A percentile compares a stretch with the other conserved stretches of the same genome.
These are phyloP conservation scores for Vigna angularis DNA, from an alignment of 306 rosid genomes.

Conservation along the genomic window DNA sequence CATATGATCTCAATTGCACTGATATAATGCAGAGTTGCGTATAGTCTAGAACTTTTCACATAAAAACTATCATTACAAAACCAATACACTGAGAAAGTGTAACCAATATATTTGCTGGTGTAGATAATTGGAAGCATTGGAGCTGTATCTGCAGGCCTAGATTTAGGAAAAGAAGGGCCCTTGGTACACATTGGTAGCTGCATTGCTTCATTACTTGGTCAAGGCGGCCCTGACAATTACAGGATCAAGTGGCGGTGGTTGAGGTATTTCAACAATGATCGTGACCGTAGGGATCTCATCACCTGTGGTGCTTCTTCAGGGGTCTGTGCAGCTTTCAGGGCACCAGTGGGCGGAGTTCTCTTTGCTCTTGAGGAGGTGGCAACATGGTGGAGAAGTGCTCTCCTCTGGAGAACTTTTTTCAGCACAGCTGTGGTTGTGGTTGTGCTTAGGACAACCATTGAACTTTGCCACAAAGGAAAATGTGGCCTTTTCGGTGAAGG, in stretches of 20 bases:
- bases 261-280: constrained; percentile 79
- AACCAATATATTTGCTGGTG: constrained; percentile 33
- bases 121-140: constrained; percentile 92
- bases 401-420: constrained; percentile 88
- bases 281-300: constrained; percentile 82
- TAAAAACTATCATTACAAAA: neutral
- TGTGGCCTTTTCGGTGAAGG: constrained; percentile 93
- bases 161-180: constrained; percentile 95
- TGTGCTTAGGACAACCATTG: constrained; percentile 80
- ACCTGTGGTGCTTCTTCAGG: constrained; percentile 88
- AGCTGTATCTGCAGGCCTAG: constrained; percentile 91
- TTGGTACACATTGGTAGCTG: constrained; percentile 91
- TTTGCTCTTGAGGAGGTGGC: constrained; percentile 93
- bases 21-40: neutral
- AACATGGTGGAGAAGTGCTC: constrained; percentile 97
- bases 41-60: neutral
- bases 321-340: constrained; percentile 91
- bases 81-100: neutral
- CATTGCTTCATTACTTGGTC: constrained; percentile 87
- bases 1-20: neutral
- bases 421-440: constrained; percentile 91
- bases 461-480: constrained; percentile 73
- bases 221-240: constrained; percentile 82
- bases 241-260: constrained; percentile 78
- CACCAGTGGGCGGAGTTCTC: constrained; percentile 93